A percentile compares a stretch with the other conserved stretches of the same genome.
These are phyloP conservation scores for Sungouiella thailandica DNA, from an alignment of 805 yeast species.

Conservation along the genomic window DNA sequence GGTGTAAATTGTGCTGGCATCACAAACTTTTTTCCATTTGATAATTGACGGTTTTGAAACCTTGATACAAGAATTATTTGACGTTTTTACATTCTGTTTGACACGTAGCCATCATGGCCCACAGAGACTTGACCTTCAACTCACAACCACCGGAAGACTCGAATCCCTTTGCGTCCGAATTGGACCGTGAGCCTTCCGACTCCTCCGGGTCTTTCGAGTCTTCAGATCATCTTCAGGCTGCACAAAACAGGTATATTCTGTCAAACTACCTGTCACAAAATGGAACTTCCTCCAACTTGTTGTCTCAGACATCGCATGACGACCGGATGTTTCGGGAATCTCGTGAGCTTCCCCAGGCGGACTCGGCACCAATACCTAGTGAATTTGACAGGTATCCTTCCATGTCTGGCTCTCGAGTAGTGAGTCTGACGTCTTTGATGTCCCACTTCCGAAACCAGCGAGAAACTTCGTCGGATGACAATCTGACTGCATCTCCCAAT, in stretches of 20 bases:
- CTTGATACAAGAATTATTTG: too few species aligned
- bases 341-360: constrained; percentile 2
- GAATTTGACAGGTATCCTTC: constrained; percentile 69
- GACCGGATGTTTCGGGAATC: constrained; percentile 6
- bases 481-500: constrained; percentile 18
- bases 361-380: constrained; percentile 38
- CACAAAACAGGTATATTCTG: too few species aligned
- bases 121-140: constrained; percentile 31
- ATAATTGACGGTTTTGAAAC: too few species aligned
- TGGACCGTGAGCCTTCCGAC: constrained; percentile 6
- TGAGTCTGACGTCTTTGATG: constrained; percentile 40
- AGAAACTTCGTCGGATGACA: constrained; percentile 18
- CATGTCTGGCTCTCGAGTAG: constrained; percentile 52
- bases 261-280: constrained; percentile 37
- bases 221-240: too few species aligned
- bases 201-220: constrained; percentile 9
- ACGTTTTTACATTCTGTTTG: too few species aligned
- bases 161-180: constrained; percentile 11
- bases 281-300: constrained; percentile 35
- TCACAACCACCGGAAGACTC: constrained; percentile 1
- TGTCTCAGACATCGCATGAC: constrained; percentile 7
- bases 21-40: too few species aligned
- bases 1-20: too few species aligned
- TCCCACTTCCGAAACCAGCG: constrained; percentile 8
- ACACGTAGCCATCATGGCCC: constrained; percentile 23